These are phyloP conservation scores for Mycena rebaudengoi DNA, from an alignment of 768 basidiomycete genomes.

Conservation along the genomic window DNA sequence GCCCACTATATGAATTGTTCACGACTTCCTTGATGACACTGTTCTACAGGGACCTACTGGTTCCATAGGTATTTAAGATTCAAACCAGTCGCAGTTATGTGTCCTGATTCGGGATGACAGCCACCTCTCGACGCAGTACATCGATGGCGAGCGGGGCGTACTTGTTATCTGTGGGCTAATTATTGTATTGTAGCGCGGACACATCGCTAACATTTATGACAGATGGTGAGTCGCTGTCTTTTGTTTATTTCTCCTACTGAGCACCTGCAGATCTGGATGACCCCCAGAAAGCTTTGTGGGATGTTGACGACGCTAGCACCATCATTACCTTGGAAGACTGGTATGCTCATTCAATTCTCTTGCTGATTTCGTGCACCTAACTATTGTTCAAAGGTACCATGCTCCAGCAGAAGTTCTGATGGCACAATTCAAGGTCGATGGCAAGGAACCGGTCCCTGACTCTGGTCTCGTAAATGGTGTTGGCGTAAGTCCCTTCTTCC, in stretches of 20 bases:
- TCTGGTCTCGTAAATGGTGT: constrained; percentile 11
- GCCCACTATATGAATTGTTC: too few relatives aligned
- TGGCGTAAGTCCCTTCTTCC: constrained; percentile 5
- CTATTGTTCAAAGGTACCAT: neutral
- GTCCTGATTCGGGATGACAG: constrained; percentile 21
- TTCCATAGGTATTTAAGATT: constrained; percentile 4
- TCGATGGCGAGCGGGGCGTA: constrained; percentile 37
- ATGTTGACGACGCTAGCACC: constrained; percentile 39
- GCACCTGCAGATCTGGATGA: constrained; percentile 36
- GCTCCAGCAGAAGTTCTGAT: neutral
- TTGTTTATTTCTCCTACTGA: neutral
- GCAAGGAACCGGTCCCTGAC: constrained; percentile 23
- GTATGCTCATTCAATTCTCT: neutral
- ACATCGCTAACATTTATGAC: neutral
- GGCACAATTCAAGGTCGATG: constrained; percentile 34
- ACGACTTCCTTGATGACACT: too few relatives aligned
- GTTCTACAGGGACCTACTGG: constrained; percentile 5
- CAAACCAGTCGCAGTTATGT: too few relatives aligned
- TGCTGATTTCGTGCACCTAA: neutral
- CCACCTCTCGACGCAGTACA: constrained; percentile 33
- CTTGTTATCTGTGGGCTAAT: constrained; percentile 32
- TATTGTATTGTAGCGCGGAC: neutral
- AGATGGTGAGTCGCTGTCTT: constrained; percentile 19
- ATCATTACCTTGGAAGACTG: constrained; percentile 37
- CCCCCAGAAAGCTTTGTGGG: constrained; percentile 38